Base-by-base conservation (phyloP, 495 filamentous ascomycete genomes). In the Lineolata rhizophorae region DNA sequence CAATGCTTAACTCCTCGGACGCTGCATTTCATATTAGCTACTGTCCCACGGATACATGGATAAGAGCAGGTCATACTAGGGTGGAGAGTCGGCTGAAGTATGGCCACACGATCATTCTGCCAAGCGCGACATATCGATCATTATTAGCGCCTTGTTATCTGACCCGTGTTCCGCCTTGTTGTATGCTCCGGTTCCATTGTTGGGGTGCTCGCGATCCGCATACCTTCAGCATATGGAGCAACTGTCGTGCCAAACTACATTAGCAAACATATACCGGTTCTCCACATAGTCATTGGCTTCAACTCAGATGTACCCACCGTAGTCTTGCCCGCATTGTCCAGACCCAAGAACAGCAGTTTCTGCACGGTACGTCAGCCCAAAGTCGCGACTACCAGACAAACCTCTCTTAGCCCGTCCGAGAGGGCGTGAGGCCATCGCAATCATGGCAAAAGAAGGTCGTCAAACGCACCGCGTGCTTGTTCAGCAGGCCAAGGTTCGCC, bases 271-370 rank as follows among this genome's bases (percentile, higher is more conserved):
- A 35, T 20, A 14, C 19, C 10, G 21, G 20, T 20, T 3, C 6
- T 2, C 9, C 3, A 10, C 29, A 27, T 39, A 31, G 35, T 36
- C n/a, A n/a, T n/a, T n/a, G n/a, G n/a, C 18, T 35, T 34, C 52
- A 90, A 53, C n/a, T n/a, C 82, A 87, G 84, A 53, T 85, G 77
- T 42, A 87, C 56, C 33, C 85, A n/a, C 57, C 20, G 87, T 95
- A 13, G 90, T 97, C 63, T 97, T 94, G 53, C 85, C 87, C 29
- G 87, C 87, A 65, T 94, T 93, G 55, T 97, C 87, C 37, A 94
- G 73, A 37, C 85, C 82, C 1, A 20, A 11, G 18, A 37, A 34
- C 9, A 39, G 37, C 4, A 46, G 37, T 30, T 40, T 38, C 20
- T 29, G 6, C 11, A 18, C 6, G 6, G 28, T 25, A n/a, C n/a